phyloP scores from a whole-genome alignment of 2,329 filamentous ascomycete species.

The Epichloe baconii region DNA sequence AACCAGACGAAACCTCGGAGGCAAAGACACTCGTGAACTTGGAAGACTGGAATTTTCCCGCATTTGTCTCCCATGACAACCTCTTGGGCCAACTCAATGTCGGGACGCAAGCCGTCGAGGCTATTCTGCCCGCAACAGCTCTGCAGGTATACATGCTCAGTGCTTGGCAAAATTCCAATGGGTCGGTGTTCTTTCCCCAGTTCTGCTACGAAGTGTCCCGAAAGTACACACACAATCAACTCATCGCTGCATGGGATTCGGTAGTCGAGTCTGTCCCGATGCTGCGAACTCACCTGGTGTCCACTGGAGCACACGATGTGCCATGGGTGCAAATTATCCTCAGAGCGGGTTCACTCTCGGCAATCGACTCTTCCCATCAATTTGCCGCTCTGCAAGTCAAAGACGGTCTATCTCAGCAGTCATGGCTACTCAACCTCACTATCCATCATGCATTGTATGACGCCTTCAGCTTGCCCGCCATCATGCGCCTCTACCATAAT shows the following conservation, averaged over 20 bases:
- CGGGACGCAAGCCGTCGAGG: constrained; percentile 32
- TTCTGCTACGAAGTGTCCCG: constrained; percentile 49
- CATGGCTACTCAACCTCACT: constrained; percentile 32
- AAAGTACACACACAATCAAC: constrained; percentile 18
- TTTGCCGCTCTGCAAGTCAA: constrained; percentile 13
- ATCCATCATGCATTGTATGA: constrained; percentile 89
- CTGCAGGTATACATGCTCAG: constrained; percentile 74
- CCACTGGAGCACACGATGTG: constrained; percentile 29
- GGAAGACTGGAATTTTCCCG: constrained; percentile 18
- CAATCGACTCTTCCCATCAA: constrained; percentile 5
- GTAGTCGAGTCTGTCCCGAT: constrained; percentile 46
- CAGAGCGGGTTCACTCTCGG: constrained; percentile 5
- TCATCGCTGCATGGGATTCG: constrained; percentile 48
- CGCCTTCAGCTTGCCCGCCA: constrained; percentile 57
- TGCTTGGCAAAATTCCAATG: constrained; percentile 56
- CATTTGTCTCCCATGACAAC: constrained; percentile 22
- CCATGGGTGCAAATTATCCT: constrained; percentile 54
- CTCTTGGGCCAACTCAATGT: constrained; percentile 31
- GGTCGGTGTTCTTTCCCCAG: constrained; percentile 57
- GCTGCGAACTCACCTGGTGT: constrained; percentile 54
- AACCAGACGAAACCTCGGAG: neutral
- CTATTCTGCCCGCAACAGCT: constrained; percentile 54
- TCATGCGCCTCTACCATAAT: constrained; percentile 31
- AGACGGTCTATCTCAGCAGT: constrained; percentile 3
- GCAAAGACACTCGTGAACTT: neutral